Conservation (phyloP, 2,329 filamentous ascomycete genomes). For the Celoporthe dispersa region DNA sequence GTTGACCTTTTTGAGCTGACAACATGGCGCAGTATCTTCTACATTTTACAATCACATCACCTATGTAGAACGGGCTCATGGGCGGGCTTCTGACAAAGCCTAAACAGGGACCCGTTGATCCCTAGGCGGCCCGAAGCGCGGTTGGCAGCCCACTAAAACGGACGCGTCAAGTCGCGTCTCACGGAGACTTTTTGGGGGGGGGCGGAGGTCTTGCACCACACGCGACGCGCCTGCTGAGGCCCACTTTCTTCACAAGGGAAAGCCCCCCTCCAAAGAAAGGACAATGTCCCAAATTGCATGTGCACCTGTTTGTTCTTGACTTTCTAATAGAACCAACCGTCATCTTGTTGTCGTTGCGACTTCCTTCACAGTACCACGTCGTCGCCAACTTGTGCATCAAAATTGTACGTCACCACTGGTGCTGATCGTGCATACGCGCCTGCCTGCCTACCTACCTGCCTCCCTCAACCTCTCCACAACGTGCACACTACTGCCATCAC, state of each 20-base stretch:
- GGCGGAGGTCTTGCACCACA: not conserved
- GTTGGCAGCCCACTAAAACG: not conserved
- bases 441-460: slow-evolving; percentile 13
- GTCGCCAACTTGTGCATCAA: slow-evolving; percentile 7
- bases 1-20: not conserved
- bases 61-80: not conserved
- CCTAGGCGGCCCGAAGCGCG: slow-evolving; percentile 2
- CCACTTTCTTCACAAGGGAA: not conserved
- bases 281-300: not conserved
- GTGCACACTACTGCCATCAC: not conserved
- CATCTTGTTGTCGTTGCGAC: slow-evolving; percentile 8
- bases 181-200: not conserved
- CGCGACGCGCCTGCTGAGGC: not conserved
- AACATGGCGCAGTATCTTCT: not conserved
- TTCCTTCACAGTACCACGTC: slow-evolving; percentile 14
- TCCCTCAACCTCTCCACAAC: not conserved
- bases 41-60: not conserved
- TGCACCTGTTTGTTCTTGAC: not conserved
- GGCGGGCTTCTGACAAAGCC: not conserved
- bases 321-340: not conserved
- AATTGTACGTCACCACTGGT: not conserved
- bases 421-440: not conserved
- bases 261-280: not conserved
- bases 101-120: not conserved
- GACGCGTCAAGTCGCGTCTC: slow-evolving; percentile 16